These are phyloP conservation scores for Metarhizium rileyi DNA, from an alignment of 2,329 filamentous ascomycete genomes.

Conservation along the genomic window DNA sequence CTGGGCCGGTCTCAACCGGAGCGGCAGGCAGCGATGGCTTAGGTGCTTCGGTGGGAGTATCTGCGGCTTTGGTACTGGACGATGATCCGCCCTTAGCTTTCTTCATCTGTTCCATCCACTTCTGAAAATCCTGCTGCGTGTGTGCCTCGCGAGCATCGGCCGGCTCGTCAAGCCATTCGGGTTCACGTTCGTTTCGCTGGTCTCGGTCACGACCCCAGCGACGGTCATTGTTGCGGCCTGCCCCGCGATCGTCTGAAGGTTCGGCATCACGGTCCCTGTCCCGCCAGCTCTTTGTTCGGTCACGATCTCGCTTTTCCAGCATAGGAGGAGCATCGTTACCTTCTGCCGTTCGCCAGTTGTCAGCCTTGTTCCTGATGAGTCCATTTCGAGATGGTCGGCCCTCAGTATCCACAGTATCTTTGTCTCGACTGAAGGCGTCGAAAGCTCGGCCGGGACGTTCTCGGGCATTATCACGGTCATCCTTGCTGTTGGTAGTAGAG, in stretches of 20 bases:
- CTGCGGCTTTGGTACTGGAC: conserved; percentile 21
- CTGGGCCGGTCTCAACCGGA: conserved; percentile 56
- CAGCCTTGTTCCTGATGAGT: conserved; percentile 53
- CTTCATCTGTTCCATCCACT: conserved; percentile 90
- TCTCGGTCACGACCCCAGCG: conserved; percentile 50
- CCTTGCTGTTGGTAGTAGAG: conserved; percentile 20
- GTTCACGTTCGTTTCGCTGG: conserved; percentile 63
- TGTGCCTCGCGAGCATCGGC: conserved; percentile 62
- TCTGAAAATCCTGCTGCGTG: conserved; percentile 86
- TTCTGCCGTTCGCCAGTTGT: conserved; percentile 64
- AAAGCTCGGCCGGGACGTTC: conserved; percentile 38
- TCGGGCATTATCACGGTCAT: conserved; percentile 44
- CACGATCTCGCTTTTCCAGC: conserved; percentile 40
- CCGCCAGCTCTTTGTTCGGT: conserved; percentile 52
- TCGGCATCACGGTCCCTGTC: conserved; percentile 36
- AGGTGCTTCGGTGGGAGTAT: conserved; percentile 33
- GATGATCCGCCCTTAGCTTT: conserved; percentile 39
- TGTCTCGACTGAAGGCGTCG: conserved; percentile 40
- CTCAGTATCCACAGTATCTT: conserved; percentile 43
- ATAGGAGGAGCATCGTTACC: conserved; percentile 19
- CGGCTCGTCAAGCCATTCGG: conserved; percentile 79
- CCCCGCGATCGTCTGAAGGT: conserved; percentile 47
- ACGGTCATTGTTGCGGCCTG: conserved; percentile 34
- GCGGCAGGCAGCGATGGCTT: conserved; percentile 49
- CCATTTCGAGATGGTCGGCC: conserved; percentile 53